phyloP scores from a whole-genome alignment of 768 basidiomycete species.

The Asterophora parasitica region DNA sequence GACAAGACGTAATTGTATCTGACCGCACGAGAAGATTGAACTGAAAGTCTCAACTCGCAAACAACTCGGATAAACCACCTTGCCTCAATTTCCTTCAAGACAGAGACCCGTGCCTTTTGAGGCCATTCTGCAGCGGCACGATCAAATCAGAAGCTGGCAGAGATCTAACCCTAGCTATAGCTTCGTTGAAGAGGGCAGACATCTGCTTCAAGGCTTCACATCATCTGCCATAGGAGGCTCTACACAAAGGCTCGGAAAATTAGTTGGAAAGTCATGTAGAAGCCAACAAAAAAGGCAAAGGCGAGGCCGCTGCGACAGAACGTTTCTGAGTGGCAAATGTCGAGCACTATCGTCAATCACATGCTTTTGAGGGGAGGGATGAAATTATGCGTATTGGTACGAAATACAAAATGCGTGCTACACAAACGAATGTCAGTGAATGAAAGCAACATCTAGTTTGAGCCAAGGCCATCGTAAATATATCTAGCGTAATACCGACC shows the following conservation, averaged over 20 bases:
- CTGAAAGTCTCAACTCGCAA: no score
- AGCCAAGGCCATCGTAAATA: conserved; percentile 1
- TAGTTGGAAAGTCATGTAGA: no score
- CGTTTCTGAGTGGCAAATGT: no score
- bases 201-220: conserved; percentile 5
- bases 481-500: neutral
- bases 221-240: neutral
- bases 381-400: conserved; percentile 13
- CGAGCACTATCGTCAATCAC: no score
- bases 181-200: conserved; percentile 10
- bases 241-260: no score
- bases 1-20: neutral
- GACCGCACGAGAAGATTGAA: no score
- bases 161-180: conserved; percentile 1
- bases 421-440: conserved; percentile 10
- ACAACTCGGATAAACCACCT: no score
- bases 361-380: conserved; percentile 1
- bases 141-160: neutral
- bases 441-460: conserved; percentile 13
- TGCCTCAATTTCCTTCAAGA: conserved; percentile 6
- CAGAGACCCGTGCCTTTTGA: neutral
- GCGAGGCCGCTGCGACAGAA: no score
- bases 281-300: no score
- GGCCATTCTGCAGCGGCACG: conserved; percentile 4
- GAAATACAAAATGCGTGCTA: conserved; percentile 16